Conservation (phyloP, 768 basidiomycete genomes). For the Auriscalpium orientale region DNA sequence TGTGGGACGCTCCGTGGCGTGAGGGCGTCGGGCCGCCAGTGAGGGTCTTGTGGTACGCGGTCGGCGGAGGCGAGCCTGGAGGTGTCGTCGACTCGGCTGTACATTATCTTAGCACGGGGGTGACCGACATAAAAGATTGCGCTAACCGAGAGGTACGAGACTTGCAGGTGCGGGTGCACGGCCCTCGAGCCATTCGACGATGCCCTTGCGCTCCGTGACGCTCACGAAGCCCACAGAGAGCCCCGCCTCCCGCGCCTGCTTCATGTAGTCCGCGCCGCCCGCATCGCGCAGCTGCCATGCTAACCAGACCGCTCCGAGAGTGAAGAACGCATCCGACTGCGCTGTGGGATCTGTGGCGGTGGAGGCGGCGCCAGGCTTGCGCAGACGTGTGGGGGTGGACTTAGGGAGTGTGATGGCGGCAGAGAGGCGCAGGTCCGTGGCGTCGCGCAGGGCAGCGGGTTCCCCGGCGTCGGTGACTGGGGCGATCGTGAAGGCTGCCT, state of each 20-base stretch:
- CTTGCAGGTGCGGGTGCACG: slow-evolving; percentile 40
- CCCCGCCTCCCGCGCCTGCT: slow-evolving; percentile 69
- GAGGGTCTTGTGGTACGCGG: slow-evolving; percentile 1
- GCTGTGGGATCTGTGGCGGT: slow-evolving; percentile 29
- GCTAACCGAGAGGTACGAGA: slow-evolving; percentile 29
- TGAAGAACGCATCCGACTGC: slow-evolving; percentile 54
- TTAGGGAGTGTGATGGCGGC: slow-evolving; percentile 54
- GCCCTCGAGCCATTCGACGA: slow-evolving; percentile 82
- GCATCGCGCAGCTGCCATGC: slow-evolving; percentile 74
- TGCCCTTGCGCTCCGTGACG: slow-evolving; percentile 78
- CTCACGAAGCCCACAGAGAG: slow-evolving; percentile 72
- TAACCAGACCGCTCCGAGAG: slow-evolving; percentile 77
- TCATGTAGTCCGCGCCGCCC: slow-evolving; percentile 81
- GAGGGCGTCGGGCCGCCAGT: slow-evolving; percentile 5
- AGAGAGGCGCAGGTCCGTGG: slow-evolving; percentile 59
- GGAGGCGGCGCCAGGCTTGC: slow-evolving; percentile 44
- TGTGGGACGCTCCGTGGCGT: slow-evolving; percentile 11
- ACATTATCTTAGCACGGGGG: slow-evolving; percentile 14
- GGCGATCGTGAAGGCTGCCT: slow-evolving; percentile 2
- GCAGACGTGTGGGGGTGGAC: slow-evolving; percentile 68
- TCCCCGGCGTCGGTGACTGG: slow-evolving; percentile 15
- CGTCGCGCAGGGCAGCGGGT: slow-evolving; percentile 44
- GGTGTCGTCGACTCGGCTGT: slow-evolving; percentile 51
- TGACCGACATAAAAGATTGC: slow-evolving; percentile 26
- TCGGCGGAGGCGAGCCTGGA: slow-evolving; percentile 43